Percentiles rank a stretch among this genome's conserved stretches.
Evolutionary conservation across 768 basidiomycete species (phyloP).

Genomic region (Pisolithus tinctorius): DNA sequence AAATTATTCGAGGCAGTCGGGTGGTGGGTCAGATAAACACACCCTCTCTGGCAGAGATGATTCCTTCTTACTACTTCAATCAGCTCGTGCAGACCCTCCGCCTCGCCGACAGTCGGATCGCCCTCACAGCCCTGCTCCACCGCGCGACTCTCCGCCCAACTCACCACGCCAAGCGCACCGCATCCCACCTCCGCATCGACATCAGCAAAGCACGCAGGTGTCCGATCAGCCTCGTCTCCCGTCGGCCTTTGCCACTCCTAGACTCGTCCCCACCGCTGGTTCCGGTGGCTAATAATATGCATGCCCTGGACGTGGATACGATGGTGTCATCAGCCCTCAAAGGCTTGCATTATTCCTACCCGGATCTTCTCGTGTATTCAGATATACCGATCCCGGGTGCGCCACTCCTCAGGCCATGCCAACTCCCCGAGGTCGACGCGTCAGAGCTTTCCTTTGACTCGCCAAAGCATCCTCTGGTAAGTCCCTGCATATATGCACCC

Average conservation of each 20-base stretch:
- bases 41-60: not conserved
- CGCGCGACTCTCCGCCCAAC: slow-evolving; percentile 33
- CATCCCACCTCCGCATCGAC: slow-evolving; percentile 37
- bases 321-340: not conserved
- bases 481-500: not conserved
- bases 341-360: not conserved
- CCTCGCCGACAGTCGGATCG: slow-evolving; percentile 37
- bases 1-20: not conserved
- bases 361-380: not conserved
- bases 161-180: slow-evolving; percentile 43
- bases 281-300: no score
- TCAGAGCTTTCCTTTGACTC: slow-evolving; percentile 8
- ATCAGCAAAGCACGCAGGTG: slow-evolving; percentile 35
- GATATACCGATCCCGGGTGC: slow-evolving; percentile 13
- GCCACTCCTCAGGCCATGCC: slow-evolving; percentile 18
- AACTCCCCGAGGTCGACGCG: slow-evolving; percentile 19
- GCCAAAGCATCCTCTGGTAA: slow-evolving; percentile 9
- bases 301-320: not conserved
- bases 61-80: slow-evolving; percentile 18
- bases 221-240: slow-evolving; percentile 34
- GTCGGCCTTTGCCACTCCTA: slow-evolving; percentile 31
- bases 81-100: slow-evolving; percentile 38
- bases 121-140: slow-evolving; percentile 30
- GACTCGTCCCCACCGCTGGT: slow-evolving; percentile 17
- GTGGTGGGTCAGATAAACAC: not conserved